Base-by-base conservation (phyloP, 768 basidiomycete species). In the Hebeloma cylindrosporum region DNA sequence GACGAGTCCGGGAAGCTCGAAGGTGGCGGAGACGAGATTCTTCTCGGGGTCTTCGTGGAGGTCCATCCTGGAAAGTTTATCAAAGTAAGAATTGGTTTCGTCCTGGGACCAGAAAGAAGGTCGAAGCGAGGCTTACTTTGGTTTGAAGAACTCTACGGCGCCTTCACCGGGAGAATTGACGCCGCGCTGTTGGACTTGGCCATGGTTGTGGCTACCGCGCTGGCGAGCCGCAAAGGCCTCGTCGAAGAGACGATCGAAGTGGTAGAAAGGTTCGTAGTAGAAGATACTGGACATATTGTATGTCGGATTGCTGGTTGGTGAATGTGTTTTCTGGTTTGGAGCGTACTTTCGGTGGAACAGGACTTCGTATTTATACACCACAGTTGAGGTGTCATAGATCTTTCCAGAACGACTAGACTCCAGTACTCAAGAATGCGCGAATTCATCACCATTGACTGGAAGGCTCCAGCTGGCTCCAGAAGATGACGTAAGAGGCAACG, bases 1-100 rank as follows among this genome's bases (percentile, higher is more conserved):
- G 45, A 63, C 64, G 27, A 83, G 9, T 16, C 80, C 80, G 0
- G 81, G 80, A 2, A 83, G 60, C 53, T 83, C 81, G 52, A 83
- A 80, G 6, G 68, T 61, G 26, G 80, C 80, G 0, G 75, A 77
- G 29, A 82, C 74, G 21, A 64, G 53, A 50, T 78, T 77, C 26
- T 60, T 63, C 18, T 73, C 67, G 3, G 56, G 35, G 44, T 78
- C 65, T 51, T 81, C 78, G 55, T 77, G 73, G 4, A 81, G 59
- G 50, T 82, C 77, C 72, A 82, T 74, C 50, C 79, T 81, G 51
- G 9, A 23, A 27, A 16, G 32, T 33, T 7, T n/a, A 26, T 26
- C 3, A 23, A 45, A 20, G 25, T n/a, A 5, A 13, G n/a, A 16
- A 18, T 39, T 16, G 27, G 18, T 10, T 9, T 28, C 17, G n/a